These are phyloP conservation scores for Monilinia polystroma DNA, from an alignment of 2,329 filamentous ascomycete genomes.

Conservation along the genomic window DNA sequence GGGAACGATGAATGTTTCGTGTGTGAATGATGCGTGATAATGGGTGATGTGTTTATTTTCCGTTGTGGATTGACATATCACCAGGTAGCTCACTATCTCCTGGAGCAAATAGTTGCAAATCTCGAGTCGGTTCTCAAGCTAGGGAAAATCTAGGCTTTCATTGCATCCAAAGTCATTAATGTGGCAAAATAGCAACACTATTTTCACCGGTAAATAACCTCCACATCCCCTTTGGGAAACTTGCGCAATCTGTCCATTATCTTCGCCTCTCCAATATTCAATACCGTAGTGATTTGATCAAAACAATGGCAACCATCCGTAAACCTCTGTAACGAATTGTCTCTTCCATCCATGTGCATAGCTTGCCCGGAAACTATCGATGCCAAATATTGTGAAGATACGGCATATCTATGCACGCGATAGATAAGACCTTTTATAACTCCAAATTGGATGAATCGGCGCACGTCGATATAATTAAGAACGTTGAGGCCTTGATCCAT, in stretches of 20 bases:
- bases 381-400: constrained; percentile 63
- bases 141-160: background rate
- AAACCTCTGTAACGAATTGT: constrained; percentile 56
- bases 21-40: background rate
- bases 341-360: constrained; percentile 39
- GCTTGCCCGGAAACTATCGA: constrained; percentile 36
- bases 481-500: constrained; percentile 62
- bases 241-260: constrained; percentile 67
- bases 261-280: constrained; percentile 66
- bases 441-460: constrained; percentile 91
- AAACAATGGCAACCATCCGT: constrained; percentile 74
- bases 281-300: constrained; percentile 79
- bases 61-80: background rate
- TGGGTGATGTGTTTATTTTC: background rate
- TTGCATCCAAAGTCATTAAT: too few relatives aligned
- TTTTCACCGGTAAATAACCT: constrained; percentile 42
- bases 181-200: background rate
- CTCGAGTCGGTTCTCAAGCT: too few relatives aligned
- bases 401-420: constrained; percentile 86
- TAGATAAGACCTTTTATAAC: constrained; percentile 94
- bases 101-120: background rate
- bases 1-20: background rate
- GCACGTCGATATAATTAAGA: constrained; percentile 77
- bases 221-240: constrained; percentile 46
- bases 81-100: background rate